These are phyloP conservation scores for Sporormia fimetaria DNA, from an alignment of 495 filamentous ascomycete species.

Conservation along the genomic window DNA sequence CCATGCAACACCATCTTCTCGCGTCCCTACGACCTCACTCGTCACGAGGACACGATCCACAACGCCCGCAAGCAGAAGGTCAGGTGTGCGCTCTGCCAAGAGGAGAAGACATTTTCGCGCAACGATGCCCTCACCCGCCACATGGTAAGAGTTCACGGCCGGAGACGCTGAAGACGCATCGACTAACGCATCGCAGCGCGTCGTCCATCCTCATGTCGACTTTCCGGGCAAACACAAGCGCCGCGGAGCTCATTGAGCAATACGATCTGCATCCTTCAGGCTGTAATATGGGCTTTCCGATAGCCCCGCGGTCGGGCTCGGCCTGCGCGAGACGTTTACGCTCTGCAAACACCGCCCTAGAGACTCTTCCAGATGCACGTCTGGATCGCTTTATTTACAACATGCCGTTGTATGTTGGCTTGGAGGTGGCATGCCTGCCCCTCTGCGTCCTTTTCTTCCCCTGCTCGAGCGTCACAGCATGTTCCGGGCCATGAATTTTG, in stretches of 20 bases:
- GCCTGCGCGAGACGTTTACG: no score
- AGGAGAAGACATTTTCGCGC: slow-evolving; percentile 91
- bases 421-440: no score
- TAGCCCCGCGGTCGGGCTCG: no score
- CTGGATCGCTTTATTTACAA: no score
- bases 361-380: no score
- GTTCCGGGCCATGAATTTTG: no score
- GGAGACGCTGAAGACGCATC: slow-evolving; percentile 1
- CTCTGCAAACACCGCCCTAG: no score
- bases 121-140: slow-evolving; percentile 88
- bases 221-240: slow-evolving; percentile 53
- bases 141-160: slow-evolving; percentile 39
- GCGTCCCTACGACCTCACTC: slow-evolving; percentile 91
- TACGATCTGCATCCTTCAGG: not conserved
- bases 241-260: slow-evolving; percentile 16
- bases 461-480: no score
- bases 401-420: no score
- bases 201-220: slow-evolving; percentile 77
- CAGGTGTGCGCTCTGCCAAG: slow-evolving; percentile 87
- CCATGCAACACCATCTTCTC: slow-evolving; percentile 95
- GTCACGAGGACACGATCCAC: slow-evolving; percentile 97
- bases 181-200: slow-evolving; percentile 36
- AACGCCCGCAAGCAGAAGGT: slow-evolving; percentile 90
- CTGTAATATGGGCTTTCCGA: no score
- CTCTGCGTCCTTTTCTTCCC: no score